Percentiles rank a stretch among this genome's conserved stretches.
These are phyloP conservation scores for Podospora anserina DNA, from an alignment of 495 filamentous ascomycete genomes.

Conservation along the genomic window DNA sequence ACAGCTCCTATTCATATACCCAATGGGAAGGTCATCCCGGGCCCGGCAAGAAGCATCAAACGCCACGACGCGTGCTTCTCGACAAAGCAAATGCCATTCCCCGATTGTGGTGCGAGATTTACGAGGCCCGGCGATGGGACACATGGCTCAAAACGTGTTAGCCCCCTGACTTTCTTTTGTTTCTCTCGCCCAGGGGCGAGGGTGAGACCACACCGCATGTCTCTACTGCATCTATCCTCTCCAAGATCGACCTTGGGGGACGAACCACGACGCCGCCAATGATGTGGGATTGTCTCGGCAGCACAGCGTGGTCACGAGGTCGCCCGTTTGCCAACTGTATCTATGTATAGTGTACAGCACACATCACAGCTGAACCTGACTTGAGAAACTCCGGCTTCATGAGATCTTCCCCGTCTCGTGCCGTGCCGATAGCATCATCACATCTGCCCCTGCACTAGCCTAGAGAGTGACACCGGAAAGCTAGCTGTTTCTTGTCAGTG, in stretches of 20 bases:
- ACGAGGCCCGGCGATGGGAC: slow-evolving; percentile 1
- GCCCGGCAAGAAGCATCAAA: slow-evolving; percentile 9
- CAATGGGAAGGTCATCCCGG: slow-evolving; percentile 17
- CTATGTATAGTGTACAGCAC: neutral
- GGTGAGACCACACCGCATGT: neutral
- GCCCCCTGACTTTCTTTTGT: neutral
- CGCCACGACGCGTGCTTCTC: slow-evolving; percentile 17
- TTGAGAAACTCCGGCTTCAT: neutral
- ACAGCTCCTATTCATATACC: slow-evolving; percentile 11
- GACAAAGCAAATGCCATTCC: slow-evolving; percentile 8
- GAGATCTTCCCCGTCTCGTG: neutral
- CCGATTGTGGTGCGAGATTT: slow-evolving; percentile 6
- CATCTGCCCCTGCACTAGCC: neutral
- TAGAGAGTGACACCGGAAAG: neutral
- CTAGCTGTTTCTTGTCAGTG: neutral
- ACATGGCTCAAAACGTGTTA: neutral
- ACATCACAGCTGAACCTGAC: neutral
- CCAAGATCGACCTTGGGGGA: neutral
- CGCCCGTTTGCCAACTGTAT: neutral
- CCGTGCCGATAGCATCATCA: neutral
- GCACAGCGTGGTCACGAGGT: slow-evolving; percentile 7
- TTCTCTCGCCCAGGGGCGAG: neutral
- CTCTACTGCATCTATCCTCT: neutral
- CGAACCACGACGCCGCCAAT: neutral
- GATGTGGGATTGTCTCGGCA: neutral